Conservation (phyloP, 176 grass and related monocot species). For the Ensete glaucum region DNA sequence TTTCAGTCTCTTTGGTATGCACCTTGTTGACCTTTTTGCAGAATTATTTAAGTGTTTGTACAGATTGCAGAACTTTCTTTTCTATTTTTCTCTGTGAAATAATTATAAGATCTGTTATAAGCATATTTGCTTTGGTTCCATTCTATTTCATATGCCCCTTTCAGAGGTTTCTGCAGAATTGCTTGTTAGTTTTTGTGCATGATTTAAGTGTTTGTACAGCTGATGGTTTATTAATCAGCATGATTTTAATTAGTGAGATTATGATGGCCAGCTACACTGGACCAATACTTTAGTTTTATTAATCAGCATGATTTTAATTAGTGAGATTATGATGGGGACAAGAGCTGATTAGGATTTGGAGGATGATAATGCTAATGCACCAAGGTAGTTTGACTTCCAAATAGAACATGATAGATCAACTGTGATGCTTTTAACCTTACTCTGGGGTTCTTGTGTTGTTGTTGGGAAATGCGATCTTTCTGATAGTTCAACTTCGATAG, state of each 20-base stretch:
- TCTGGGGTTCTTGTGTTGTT: conserved; percentile 93
- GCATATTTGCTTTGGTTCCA: not conserved
- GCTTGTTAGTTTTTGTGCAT: not conserved
- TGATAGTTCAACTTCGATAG: conserved; percentile 33
- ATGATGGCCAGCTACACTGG: too few relatives aligned
- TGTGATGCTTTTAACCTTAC: conserved; percentile 78
- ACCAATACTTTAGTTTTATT: too few relatives aligned
- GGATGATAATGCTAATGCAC: not conserved
- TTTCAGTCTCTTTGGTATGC: conserved; percentile 62
- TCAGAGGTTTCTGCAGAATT: not conserved
- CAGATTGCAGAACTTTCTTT: not conserved
- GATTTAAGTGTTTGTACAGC: too few relatives aligned
- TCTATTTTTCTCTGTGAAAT: too few relatives aligned
- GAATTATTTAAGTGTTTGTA: not conserved
- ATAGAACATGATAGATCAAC: conserved; percentile 37
- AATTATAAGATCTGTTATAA: not conserved
- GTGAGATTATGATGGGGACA: too few relatives aligned
- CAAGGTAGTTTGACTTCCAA: too few relatives aligned
- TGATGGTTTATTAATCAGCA: too few relatives aligned
- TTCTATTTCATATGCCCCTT: not conserved
- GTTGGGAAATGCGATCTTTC: conserved; percentile 86
- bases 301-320: too few relatives aligned
- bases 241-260: too few relatives aligned
- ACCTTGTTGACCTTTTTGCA: not conserved
- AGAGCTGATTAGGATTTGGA: not conserved